phyloP scores from a whole-genome alignment of 345 rosid species.

The Pugionium dolabratum region DNA sequence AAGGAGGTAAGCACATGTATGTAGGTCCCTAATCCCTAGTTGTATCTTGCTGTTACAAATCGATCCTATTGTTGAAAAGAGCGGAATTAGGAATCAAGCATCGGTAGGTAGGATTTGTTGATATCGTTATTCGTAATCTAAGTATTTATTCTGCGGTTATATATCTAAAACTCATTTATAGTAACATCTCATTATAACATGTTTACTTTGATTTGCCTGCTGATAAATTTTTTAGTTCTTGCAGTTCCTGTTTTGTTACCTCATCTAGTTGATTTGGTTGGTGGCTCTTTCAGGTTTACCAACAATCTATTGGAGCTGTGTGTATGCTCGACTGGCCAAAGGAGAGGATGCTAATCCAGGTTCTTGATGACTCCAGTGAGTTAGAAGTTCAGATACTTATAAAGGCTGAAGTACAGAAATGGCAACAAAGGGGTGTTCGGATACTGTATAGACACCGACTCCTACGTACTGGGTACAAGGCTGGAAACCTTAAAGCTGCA shows the following conservation, averaged over 20 bases:
- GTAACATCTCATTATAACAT: not conserved
- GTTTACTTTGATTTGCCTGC: constrained; percentile 5
- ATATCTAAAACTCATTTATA: constrained; percentile 1
- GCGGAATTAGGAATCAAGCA: constrained; percentile 7
- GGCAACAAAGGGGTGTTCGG: constrained; percentile 84
- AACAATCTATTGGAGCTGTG: constrained; percentile 77
- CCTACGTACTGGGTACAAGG: constrained; percentile 85
- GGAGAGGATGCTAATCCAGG: constrained; percentile 84
- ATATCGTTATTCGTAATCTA: not conserved
- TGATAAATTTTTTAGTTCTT: not conserved
- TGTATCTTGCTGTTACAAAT: constrained; percentile 1
- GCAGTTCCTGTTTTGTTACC: not conserved
- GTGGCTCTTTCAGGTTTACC: constrained; percentile 59
- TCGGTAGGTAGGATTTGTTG: constrained; percentile 9
- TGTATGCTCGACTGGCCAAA: constrained; percentile 89
- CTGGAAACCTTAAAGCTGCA: constrained; percentile 93
- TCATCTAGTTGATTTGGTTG: constrained; percentile 5
- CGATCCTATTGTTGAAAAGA: not conserved
- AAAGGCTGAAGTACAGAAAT: constrained; percentile 84
- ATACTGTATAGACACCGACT: constrained; percentile 84
- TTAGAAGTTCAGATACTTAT: constrained; percentile 71
- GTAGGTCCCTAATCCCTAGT: constrained; percentile 46
- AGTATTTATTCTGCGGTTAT: not conserved
- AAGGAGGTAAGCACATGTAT: constrained; percentile 87
- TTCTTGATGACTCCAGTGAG: constrained; percentile 87